A percentile compares a stretch with the other conserved stretches of the same genome.
Conservation (phyloP, 768 basidiomycete species). For the Suillus ampliporus region DNA sequence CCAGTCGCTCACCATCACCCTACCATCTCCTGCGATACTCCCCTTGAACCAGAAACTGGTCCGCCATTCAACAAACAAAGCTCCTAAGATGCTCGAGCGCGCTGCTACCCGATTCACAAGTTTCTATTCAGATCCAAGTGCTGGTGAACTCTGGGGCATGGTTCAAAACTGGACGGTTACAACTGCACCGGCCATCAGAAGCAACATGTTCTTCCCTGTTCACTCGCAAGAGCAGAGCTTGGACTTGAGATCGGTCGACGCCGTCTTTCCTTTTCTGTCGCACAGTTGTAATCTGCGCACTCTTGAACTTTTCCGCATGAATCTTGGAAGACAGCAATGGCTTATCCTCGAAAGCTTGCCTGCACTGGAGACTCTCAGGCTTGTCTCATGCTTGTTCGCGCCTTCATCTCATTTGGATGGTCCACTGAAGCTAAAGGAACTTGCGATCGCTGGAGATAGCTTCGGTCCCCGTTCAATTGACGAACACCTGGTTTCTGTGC, state of each 20-base stretch:
- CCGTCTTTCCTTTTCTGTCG: background rate
- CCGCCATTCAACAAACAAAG: background rate
- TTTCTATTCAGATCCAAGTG: slow-evolving; percentile 7
- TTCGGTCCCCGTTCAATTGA: background rate
- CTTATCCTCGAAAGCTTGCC: background rate
- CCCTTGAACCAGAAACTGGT: background rate
- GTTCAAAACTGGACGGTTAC: slow-evolving; percentile 1
- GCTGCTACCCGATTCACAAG: slow-evolving; percentile 2
- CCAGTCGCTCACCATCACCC: background rate
- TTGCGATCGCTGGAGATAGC: background rate
- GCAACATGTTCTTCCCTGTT: background rate
- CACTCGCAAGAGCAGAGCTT: background rate
- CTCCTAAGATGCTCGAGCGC: background rate
- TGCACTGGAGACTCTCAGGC: slow-evolving; percentile 1
- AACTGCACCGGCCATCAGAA: background rate
- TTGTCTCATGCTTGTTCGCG: background rate
- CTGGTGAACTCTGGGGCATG: slow-evolving; percentile 2
- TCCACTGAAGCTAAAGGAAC: slow-evolving; percentile 5
- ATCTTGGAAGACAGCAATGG: slow-evolving; percentile 4
- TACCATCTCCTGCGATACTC: background rate
- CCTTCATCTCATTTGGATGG: background rate
- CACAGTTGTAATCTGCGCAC: slow-evolving; percentile 1
- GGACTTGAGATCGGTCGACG: background rate
- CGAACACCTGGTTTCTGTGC: background rate
- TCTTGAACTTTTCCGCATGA: background rate